Conservation (phyloP, 805 yeast genomes). For the Naumovozyma baii region DNA sequence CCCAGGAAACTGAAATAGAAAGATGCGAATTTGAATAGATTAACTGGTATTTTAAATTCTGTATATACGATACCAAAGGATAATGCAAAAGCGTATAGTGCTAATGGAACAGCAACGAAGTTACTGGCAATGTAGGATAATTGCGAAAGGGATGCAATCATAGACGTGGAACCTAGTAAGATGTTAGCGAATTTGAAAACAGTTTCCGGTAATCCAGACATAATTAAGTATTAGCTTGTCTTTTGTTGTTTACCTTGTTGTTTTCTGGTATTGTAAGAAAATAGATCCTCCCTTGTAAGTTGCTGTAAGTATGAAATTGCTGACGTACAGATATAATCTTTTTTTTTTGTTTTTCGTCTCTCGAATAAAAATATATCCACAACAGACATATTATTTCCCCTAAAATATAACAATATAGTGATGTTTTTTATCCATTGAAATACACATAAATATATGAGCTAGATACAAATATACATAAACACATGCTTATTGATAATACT, state of each 20-base stretch:
- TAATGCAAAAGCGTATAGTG: slow-evolving; percentile 46
- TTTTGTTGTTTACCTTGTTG: slow-evolving; percentile 18
- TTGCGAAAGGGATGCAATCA: slow-evolving; percentile 25
- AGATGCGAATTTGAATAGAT: slow-evolving; percentile 55
- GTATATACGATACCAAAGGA: slow-evolving; percentile 43
- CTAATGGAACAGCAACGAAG: slow-evolving; percentile 41
- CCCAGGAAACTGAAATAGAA: slow-evolving; percentile 58
- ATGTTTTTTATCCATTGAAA: too few relatives aligned
- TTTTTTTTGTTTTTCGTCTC: too few relatives aligned
- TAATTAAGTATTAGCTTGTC: slow-evolving; percentile 16
- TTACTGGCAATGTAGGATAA: slow-evolving; percentile 11
- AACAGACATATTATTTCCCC: too few relatives aligned
- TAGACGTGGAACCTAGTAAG: slow-evolving; percentile 44
- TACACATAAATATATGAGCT: too few relatives aligned
- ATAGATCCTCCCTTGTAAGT: too few relatives aligned
- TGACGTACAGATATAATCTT: too few relatives aligned
- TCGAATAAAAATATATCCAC: too few relatives aligned
- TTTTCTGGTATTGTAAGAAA: too few relatives aligned
- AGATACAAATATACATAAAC: too few relatives aligned
- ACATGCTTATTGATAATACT: too few relatives aligned
- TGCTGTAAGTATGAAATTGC: too few relatives aligned
- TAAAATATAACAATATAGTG: too few relatives aligned
- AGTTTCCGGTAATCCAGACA: slow-evolving; percentile 12
- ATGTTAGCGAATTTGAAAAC: slow-evolving; percentile 39
- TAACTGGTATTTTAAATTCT: slow-evolving; percentile 41